Base-by-base conservation (phyloP, 306 rosid genomes). In the Carpinus fangiana region DNA sequence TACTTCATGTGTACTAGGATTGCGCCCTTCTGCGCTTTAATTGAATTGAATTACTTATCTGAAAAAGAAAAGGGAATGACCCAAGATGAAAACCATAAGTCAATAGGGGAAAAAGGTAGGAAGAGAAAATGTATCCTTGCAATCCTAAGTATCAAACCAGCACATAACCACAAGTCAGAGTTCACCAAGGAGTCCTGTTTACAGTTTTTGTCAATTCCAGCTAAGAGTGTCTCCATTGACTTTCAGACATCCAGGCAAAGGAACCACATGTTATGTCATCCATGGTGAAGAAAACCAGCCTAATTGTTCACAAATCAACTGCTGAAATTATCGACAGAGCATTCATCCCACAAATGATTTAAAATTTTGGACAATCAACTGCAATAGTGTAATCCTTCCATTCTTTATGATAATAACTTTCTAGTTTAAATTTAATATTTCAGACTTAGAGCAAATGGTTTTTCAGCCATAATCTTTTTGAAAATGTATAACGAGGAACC, bases 91-190 rank as follows among this genome's bases (percentile, higher is more conserved):
- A 36, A 64, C 70, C 2, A 7, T 16, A 12, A 64, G 70, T 16
- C 41, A 31, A 18, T 64, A 31, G 46, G 47, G 20, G 2, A 23
- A 34, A 17, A 64, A 16, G 45, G 70, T 45, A 64, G 5, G 47
- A 64, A 64, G 8, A 31, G 16, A 12, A 64, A 8, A 64, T 64
- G 46, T 14, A 34, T 23, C 20, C 47, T 14, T 64, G 70, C 23
- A 34, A 64, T 4, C 70, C 70, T 41, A 64, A 64, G 34, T 59
- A 20, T 34, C 11, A 64, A 64, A 64, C 70, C 47, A 64, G 70
- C 18, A 17, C 10, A 20, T 34, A 64, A 3, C 70, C 11, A 4
- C 23, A 64, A 64, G 21, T 16, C 70, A 64, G 16, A 64, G 11
- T 64, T 20, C 34, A 36, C 20, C 45, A 34, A 64, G 36, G 67